These are phyloP conservation scores for Mortierella sp. DNA, from an alignment of 371 early-diverging fungal species.

Conservation along the genomic window DNA sequence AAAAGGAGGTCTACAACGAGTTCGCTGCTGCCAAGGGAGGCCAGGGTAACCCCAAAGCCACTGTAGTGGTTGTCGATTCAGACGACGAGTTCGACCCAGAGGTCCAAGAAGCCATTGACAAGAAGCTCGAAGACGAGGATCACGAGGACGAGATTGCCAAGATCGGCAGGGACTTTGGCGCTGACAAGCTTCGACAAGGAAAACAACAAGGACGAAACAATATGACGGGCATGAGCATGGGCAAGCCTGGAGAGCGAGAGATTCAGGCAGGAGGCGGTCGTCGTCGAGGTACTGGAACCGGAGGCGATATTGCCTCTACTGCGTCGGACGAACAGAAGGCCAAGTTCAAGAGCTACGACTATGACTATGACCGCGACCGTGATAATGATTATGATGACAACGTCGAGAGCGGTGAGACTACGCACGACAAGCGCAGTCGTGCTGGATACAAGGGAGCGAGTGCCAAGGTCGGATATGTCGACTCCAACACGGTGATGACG, in stretches of 20 bases:
- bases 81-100: not conserved
- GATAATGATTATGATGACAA: not conserved
- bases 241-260: constrained; percentile 8
- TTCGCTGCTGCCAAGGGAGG: not conserved
- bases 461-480: constrained; percentile 19
- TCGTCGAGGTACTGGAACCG: not conserved
- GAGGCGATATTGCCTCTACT: not conserved
- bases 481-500: constrained; percentile 11
- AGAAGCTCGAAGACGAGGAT: not conserved
- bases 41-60: not conserved
- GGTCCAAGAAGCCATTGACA: constrained; percentile 4
- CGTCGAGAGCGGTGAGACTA: not conserved
- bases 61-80: too few species aligned
- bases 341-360: not conserved
- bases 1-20: not conserved
- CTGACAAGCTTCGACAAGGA: not conserved
- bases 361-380: not conserved
- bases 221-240: not conserved
- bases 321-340: not conserved
- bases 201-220: not conserved
- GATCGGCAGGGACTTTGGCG: too few species aligned
- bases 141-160: constrained; percentile 3
- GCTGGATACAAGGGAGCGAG: constrained; percentile 6
- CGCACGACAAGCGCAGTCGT: constrained; percentile 7
- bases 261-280: not conserved